Evolutionary conservation across 306 rosid genomes (phyloP).

Genomic region (Cajanus cajan): DNA sequence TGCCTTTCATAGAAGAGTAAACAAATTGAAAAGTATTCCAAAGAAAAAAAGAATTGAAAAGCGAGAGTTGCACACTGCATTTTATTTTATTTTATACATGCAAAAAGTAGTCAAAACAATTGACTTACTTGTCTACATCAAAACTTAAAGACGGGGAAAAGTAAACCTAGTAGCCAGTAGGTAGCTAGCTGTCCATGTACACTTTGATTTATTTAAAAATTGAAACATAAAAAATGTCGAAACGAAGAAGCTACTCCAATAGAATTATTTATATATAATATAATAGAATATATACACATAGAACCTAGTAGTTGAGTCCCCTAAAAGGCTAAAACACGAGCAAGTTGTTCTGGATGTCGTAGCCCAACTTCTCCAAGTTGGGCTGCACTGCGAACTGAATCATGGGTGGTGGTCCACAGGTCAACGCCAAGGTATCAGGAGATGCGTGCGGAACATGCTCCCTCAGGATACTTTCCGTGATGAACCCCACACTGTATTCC

Average conservation of each 20-base stretch:
- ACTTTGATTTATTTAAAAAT: not conserved
- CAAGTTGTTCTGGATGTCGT: constrained; percentile 54
- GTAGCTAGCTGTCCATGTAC: not conserved
- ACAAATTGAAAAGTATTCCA: not conserved
- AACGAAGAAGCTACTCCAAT: not conserved
- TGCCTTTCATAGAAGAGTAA: not conserved
- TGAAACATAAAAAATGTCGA: not conserved
- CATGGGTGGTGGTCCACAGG: constrained; percentile 90
- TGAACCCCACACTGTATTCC: constrained; percentile 67
- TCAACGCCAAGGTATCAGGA: constrained; percentile 56
- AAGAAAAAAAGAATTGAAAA: not conserved
- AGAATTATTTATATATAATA: not conserved
- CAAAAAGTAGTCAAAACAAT: constrained; percentile 3
- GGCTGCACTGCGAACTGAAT: constrained; percentile 70
- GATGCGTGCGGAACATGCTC: constrained; percentile 64
- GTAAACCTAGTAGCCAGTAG: not conserved
- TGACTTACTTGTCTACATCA: not conserved
- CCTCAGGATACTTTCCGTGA: constrained; percentile 57
- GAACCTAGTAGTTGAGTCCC: not conserved
- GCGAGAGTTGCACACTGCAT: not conserved
- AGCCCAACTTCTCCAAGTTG: constrained; percentile 71
- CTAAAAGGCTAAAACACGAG: constrained; percentile 65
- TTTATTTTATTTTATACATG: not conserved
- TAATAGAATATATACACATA: not conserved
- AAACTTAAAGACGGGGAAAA: not conserved